Percentiles rank a stretch among this genome's conserved stretches.
These are phyloP conservation scores for Physcia stellaris DNA, from an alignment of 495 filamentous ascomycete genomes.

Conservation along the genomic window DNA sequence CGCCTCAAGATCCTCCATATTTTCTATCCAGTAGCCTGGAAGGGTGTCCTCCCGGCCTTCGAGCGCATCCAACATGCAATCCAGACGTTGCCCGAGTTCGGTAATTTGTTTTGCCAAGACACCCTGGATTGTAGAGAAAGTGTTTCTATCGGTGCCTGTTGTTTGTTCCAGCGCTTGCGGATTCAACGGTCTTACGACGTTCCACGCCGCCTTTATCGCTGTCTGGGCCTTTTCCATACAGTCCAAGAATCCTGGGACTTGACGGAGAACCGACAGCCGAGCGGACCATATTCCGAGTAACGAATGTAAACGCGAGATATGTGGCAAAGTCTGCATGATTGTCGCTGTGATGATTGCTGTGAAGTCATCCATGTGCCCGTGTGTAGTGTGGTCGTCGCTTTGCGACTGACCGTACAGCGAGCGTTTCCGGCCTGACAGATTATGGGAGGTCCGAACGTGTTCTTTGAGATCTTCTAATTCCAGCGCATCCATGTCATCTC, in stretches of 20 bases:
- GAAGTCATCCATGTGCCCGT: slow-evolving; percentile 63
- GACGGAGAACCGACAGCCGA: slow-evolving; percentile 57
- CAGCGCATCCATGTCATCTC: slow-evolving; percentile 60
- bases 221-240: slow-evolving; percentile 49
- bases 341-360: slow-evolving; percentile 82
- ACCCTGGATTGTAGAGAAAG: slow-evolving; percentile 47
- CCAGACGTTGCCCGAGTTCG: slow-evolving; percentile 56
- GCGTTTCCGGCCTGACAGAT: slow-evolving; percentile 39
- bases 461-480: slow-evolving; percentile 83
- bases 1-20: slow-evolving; percentile 65
- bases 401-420: slow-evolving; percentile 35
- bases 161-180: slow-evolving; percentile 19
- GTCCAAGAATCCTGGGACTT: slow-evolving; percentile 53
- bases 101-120: slow-evolving; percentile 56
- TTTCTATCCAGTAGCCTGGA: slow-evolving; percentile 76
- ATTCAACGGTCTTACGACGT: slow-evolving; percentile 28
- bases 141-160: too few species aligned
- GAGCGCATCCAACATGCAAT: slow-evolving; percentile 69
- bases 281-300: slow-evolving; percentile 63
- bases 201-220: slow-evolving; percentile 49
- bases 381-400: slow-evolving; percentile 38
- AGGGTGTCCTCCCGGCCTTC: slow-evolving; percentile 73
- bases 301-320: slow-evolving; percentile 55
- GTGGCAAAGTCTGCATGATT: slow-evolving; percentile 71
- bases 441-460: slow-evolving; percentile 71